Conservation (phyloP, 2,329 filamentous ascomycete species). For the Ophiostoma piceae region DNA sequence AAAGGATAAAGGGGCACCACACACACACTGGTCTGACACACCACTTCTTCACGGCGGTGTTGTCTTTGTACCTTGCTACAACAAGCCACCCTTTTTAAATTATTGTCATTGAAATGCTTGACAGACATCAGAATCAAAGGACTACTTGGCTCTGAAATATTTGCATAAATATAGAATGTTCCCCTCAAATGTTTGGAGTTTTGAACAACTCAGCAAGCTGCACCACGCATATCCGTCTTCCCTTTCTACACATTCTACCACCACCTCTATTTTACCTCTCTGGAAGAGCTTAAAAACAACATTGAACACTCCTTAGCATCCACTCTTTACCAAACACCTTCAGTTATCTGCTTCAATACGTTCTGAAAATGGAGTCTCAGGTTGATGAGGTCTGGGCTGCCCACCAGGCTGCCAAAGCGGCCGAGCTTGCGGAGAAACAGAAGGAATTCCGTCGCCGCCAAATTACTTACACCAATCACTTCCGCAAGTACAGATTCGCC, state of each 20-base stretch:
- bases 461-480: background rate
- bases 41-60: background rate
- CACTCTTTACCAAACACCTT: too few relatives aligned
- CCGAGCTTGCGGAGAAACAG: background rate
- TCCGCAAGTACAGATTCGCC: background rate
- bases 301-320: background rate
- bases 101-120: too few relatives aligned
- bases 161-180: background rate
- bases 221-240: background rate
- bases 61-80: background rate
- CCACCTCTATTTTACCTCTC: background rate
- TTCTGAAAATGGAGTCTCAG: background rate
- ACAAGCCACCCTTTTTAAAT: background rate
- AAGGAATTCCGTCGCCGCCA: background rate
- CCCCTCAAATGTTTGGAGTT: background rate
- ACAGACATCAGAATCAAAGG: background rate
- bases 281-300: background rate
- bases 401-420: too few relatives aligned
- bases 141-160: background rate
- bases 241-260: background rate
- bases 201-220: background rate
- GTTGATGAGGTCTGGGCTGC: too few relatives aligned
- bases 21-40: background rate
- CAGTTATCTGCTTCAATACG: too few relatives aligned
- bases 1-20: constrained; percentile 1